A percentile compares a stretch with the other conserved stretches of the same genome.
phyloP scores from a whole-genome alignment of 2,329 filamentous ascomycete species.

The Botrytis paeoniae region DNA sequence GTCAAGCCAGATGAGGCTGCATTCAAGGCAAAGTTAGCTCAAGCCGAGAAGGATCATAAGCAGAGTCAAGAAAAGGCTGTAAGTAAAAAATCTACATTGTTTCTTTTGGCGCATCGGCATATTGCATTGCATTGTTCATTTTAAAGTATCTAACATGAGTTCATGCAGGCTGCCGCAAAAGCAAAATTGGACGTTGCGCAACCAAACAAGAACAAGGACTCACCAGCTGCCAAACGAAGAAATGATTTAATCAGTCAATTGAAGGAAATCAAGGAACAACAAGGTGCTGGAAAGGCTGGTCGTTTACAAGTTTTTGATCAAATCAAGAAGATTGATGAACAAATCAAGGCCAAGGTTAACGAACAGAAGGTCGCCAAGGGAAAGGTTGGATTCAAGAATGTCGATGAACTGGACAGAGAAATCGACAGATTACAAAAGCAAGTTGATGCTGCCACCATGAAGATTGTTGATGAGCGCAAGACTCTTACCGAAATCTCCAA shows the following conservation, averaged over 20 bases:
- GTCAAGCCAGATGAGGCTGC: conserved; percentile 82
- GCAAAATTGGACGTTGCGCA: conserved; percentile 81
- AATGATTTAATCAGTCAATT: conserved; percentile 81
- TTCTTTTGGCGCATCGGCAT: conserved; percentile 13
- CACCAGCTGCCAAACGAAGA: conserved; percentile 75
- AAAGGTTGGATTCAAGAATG: conserved; percentile 80
- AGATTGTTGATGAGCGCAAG: conserved; percentile 97
- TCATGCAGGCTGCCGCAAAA: conserved; percentile 75
- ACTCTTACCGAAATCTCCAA: conserved; percentile 76
- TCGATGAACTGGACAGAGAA: conserved; percentile 82
- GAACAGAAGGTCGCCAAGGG: conserved; percentile 84
- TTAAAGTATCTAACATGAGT: conserved; percentile 22
- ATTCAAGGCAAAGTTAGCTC: conserved; percentile 75
- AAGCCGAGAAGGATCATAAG: conserved; percentile 84
- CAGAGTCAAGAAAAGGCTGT: conserved; percentile 70
- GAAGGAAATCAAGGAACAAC: conserved; percentile 80
- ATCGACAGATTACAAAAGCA: conserved; percentile 78
- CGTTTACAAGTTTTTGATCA: conserved; percentile 78
- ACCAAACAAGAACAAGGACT: conserved; percentile 75
- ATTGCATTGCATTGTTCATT: conserved; percentile 15
- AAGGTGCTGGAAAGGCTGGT: conserved; percentile 81
- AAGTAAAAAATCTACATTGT: conserved; percentile 36
- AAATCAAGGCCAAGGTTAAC: conserved; percentile 76
- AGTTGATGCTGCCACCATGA: conserved; percentile 87
- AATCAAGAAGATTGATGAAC: conserved; percentile 87